Base-by-base conservation (phyloP, 2,329 filamentous ascomycete genomes). In the Gliomastix tumulicola region DNA sequence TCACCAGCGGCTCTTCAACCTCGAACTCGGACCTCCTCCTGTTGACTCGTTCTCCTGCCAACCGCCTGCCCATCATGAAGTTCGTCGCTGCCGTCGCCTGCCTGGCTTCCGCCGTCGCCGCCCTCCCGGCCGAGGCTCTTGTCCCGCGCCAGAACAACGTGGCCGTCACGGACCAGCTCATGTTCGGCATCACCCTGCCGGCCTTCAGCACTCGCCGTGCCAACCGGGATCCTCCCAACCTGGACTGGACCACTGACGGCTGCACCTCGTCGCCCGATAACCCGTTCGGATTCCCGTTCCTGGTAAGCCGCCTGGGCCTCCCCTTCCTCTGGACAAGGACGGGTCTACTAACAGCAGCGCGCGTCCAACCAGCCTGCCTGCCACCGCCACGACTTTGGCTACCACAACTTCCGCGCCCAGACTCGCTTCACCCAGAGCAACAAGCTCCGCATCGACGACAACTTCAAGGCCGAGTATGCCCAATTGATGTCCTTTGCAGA, bases 321-420 rank as follows among this genome's bases (percentile, higher is more conserved):
- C n/a, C n/a, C n/a, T n/a, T n/a, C n/a, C n/a, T n/a, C n/a, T n/a
- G n/a, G n/a, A n/a, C n/a, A n/a, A n/a, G n/a, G n/a, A n/a, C n/a
- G n/a, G n/a, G n/a, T n/a, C n/a, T n/a, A n/a, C n/a, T n/a, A n/a
- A n/a, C n/a, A n/a, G n/a, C n/a, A n/a, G n/a, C n/a, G n/a, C n/a
- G n/a, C n/a, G n/a, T n/a, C n/a, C n/a, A n/a, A 31, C 10, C 4
- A 4, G 15, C 61, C 58, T 1, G 63, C 60, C 11, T 74, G 71
- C 56, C 52, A 69, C 40, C 68, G 74, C 7, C 73, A 78, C 41
- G 74, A 77, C 46, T 77, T 77, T 49, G 71, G 71, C 2, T 73
- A 73, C 49, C 55, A 62, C 15, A 77, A 78, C 54, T 76, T 65
- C 49, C 68, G 69, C 35, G 39, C 36, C 3, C 71, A 76, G 46